Base-by-base conservation (phyloP, 306 rosid genomes). In the Elaeagnus macrophylla region DNA sequence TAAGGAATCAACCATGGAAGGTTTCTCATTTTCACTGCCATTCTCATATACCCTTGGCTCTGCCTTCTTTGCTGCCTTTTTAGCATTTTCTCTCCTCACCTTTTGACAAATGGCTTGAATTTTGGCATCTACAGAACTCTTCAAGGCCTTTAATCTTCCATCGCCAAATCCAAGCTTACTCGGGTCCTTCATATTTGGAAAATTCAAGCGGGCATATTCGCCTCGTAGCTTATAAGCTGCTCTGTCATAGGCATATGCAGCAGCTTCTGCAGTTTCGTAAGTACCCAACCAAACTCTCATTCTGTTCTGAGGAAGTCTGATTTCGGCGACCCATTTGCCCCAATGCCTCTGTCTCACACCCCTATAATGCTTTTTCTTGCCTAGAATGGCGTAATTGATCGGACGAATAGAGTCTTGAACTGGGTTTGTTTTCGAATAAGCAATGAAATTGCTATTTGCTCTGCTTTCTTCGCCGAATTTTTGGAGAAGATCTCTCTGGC, bases 261-360 rank as follows among this genome's bases (percentile, higher is more conserved):
- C 99, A 13, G 96, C 83, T 75, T 93, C 99, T 0, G 96, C 94
- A 0, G 94, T 76, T 37, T 87, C 96, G 11, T 87, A 93, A 2
- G 99, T 93, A 0, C 99, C 99, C 39, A 93, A 72, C 99, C 99
- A 93, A 25, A 87, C 89, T 62, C 99, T 77, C 96, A 87, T 81
- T 72, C 99, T 74, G 69, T 93, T 93, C 76, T 93, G 99, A 7
- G 99, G 99, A 12, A 93, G 88, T 53, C 99, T 74, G 32, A 93
- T 93, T 59, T 93, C 99, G 0, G 99, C 99, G 0, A 93, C 99
- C 99, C 99, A 93, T 75, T 93, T 93, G 15, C 96, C 99, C 99
- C 99, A 93, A 48, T 93, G 94, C 58, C 99, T 87, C 89, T 93
- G 96, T 13, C 99, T 81, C 75, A 93, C 99, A 54, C 99, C 99